phyloP scores from a whole-genome alignment of 495 filamentous ascomycete species.

The Penicillium atrosanguineum region DNA sequence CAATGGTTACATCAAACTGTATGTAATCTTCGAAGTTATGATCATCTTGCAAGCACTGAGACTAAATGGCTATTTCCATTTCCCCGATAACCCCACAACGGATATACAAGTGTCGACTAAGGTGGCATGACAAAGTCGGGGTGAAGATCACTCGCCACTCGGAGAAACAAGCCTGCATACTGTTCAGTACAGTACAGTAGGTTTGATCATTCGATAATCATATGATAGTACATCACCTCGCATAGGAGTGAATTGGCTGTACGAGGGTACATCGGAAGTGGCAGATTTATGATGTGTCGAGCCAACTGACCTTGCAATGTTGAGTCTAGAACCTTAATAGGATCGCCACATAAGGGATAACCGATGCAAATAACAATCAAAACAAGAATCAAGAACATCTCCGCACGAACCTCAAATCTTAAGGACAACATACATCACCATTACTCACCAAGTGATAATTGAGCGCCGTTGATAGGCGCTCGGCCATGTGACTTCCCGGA shows the following conservation, averaged over 20 bases:
- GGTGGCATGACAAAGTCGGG: not conserved
- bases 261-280: not conserved
- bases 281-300: not conserved
- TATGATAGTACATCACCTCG: not conserved
- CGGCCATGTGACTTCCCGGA: conserved; percentile 10
- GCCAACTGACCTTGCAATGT: not conserved
- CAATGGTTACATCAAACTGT: not conserved
- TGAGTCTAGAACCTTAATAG: not conserved
- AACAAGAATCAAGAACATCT: not conserved
- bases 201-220: not conserved
- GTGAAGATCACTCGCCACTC: not conserved
- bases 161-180: not conserved
- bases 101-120: not conserved
- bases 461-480: conserved; percentile 6
- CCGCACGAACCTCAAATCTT: not conserved
- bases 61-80: not conserved
- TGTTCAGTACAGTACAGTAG: no score
- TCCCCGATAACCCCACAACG: not conserved
- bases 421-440: not conserved
- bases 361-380: not conserved
- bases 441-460: not conserved
- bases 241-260: not conserved
- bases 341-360: not conserved
- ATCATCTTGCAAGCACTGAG: not conserved
- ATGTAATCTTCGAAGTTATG: not conserved